Base-by-base conservation (phyloP, 352 stramenopile species). In the Lagenidium giganteum region DNA sequence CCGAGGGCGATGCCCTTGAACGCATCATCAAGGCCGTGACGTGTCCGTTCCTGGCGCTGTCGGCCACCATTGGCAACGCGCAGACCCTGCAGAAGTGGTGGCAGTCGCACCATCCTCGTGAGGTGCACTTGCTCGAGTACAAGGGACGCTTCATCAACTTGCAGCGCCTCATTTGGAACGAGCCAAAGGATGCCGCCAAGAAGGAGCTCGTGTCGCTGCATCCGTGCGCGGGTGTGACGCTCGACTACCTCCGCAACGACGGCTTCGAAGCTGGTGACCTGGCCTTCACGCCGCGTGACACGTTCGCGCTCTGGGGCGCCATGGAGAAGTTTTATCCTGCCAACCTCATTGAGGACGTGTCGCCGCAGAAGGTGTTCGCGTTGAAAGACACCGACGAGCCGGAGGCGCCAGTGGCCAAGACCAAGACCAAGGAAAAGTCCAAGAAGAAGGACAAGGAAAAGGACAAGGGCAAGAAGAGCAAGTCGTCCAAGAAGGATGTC, bases 71-170 rank as follows among this genome's bases (percentile, higher is more conserved):
- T 58, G 96, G 96, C 49, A 99, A 99, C 67, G 93, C 92, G 4
- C 60, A 76, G 25, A 85, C 97, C 61, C 71, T 99, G 14, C 81
- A 86, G 49, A 75, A 83, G 53, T 99, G 96, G 96, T 97, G 97
- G 81, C 80, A 95, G 48, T 78, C 81, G 25, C 90, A 98, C 49
- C 81, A 87, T 40, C 38, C 59, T 23, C 70, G 77, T 14, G 91
- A 82, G 48, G 64, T 99, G 34, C 76, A 96, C 51, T 63, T 98
- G 34, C 70, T 98, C 22, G 93, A 98, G 62, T 97, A 98, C 75
- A 97, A 90, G 61, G 93, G 90, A 27, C 87, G 96, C 25, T 99
- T 99, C 60, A 99, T 99, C 56, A 99, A 99, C 58, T 57, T 99
- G 40, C 96, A 99, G 64, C 85, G 95, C 47, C 95, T 98, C 56